Evolutionary conservation across 768 basidiomycete genomes (phyloP), one percentile per base, ranked within the genome.

Genomic region (Coprinopsis strossmayeri): DNA sequence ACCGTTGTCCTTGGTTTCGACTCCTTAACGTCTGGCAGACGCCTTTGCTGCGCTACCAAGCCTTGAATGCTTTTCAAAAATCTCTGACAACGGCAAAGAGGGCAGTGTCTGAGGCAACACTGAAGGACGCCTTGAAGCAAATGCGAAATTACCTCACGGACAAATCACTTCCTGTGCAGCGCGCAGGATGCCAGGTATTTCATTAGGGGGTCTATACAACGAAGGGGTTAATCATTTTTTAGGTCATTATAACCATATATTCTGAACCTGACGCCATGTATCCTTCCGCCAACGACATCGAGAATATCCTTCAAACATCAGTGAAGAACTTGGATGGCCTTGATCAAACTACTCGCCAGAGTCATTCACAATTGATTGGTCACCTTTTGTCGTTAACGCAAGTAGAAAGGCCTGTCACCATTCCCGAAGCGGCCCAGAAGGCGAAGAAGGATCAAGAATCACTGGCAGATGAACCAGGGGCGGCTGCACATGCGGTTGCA

Each of bases 301-400:
- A 99, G 41, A 67, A 77, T 2, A 73, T 97, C 48, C 62, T 94
- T 12, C 64, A 67, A 2, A 67, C 82, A 2, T 87, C 81, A 46
- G 67, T 85, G 34, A 87, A 83, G 61, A 79, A 80, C 39, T 69
- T 96, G 21, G 94, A 98, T n/a, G 62, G 65, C 1, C 78, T 87
- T 10, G 94, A 96, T 63, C 87, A 91, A 64, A 68, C 79, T 41
- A 91, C 93, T 2, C 78, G 92, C n/a, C 79, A 81, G 40, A 72
- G 87, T 0, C 79, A 92, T 37, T 78, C 91, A 3, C 81, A 80
- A 48, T 78, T 99, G 3, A 78, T 86, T 0, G 92, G 92, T 0
- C 84, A 90, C 57, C 65, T 98, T 26, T 80, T 99, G 2, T 80
- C 91, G 0, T 78, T 80, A 0, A 93, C 91, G 0, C 94, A 98